Conservation (phyloP, 2,329 filamentous ascomycete species). For the Arthrobotrys sphaeroides region DNA sequence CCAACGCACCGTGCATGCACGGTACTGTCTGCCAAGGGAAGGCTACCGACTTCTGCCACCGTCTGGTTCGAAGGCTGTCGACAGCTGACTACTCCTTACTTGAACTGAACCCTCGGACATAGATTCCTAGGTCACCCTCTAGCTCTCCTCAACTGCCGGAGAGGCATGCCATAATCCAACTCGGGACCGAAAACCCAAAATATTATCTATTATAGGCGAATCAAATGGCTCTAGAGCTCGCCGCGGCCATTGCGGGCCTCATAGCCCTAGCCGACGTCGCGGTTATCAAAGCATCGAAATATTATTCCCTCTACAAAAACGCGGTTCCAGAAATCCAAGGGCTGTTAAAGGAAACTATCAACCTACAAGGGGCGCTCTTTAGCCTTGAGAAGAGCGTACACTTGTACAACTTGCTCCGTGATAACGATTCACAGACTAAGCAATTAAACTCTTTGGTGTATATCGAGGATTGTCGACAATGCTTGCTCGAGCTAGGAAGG, state of each 20-base stretch:
- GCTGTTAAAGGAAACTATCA: conserved; percentile 10
- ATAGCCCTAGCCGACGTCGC: conserved; percentile 20
- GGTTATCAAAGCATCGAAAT: conserved; percentile 13
- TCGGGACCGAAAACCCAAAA: too few species aligned
- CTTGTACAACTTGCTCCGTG: background rate
- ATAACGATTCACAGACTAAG: background rate
- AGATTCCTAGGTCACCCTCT: too few species aligned
- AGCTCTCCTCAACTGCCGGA: too few species aligned
- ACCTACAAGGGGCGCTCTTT: background rate
- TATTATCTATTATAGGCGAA: too few species aligned
- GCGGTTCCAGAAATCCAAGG: conserved; percentile 23
- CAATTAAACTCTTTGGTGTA: conserved; percentile 11
- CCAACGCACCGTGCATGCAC: too few species aligned
- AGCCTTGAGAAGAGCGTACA: conserved; percentile 7
- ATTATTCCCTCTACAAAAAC: conserved; percentile 13
- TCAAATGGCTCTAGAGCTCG: conserved; percentile 20
- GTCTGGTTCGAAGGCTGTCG: too few species aligned
- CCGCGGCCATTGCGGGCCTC: conserved; percentile 12
- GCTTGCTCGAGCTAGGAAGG: conserved; percentile 3
- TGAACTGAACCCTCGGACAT: too few species aligned
- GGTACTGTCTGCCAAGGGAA: too few species aligned
- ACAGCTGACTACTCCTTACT: too few species aligned
- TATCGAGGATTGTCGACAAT: conserved; percentile 24
- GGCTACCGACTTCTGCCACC: too few species aligned
- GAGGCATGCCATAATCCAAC: too few species aligned